phyloP scores from a whole-genome alignment of 345 rosid genomes.

The Eucalyptus sp. region DNA sequence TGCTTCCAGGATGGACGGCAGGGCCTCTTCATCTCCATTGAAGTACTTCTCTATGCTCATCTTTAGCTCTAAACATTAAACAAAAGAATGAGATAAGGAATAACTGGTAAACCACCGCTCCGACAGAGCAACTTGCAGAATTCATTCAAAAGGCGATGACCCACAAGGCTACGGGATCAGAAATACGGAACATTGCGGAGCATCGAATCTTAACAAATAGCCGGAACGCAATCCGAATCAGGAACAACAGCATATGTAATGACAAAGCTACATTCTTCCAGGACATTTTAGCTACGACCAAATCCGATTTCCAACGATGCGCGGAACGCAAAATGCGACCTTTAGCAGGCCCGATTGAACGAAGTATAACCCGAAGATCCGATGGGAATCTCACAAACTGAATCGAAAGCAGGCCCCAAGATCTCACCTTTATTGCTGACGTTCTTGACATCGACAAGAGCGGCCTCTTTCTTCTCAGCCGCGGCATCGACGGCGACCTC shows the following conservation, averaged over 20 bases:
- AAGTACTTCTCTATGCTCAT: constrained; percentile 54
- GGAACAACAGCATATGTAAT: background rate
- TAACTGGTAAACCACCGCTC: background rate
- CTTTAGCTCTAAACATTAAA: constrained; percentile 41
- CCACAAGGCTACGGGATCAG: background rate
- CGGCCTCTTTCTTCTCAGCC: background rate
- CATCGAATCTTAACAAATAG: background rate
- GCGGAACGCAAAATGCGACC: background rate
- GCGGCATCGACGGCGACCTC: constrained; percentile 3
- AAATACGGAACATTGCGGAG: background rate
- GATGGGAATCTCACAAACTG: background rate
- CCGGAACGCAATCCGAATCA: background rate
- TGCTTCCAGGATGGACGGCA: constrained; percentile 55
- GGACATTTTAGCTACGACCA: background rate
- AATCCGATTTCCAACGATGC: background rate
- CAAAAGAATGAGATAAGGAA: background rate
- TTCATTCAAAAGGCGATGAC: background rate
- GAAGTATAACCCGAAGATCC: background rate
- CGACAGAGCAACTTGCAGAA: background rate
- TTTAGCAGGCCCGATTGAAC: background rate
- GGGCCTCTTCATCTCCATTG: constrained; percentile 64
- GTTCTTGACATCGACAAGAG: constrained; percentile 7
- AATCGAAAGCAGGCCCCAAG: background rate
- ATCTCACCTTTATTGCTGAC: constrained; percentile 24
- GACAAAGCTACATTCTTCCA: background rate